These are phyloP conservation scores for Gossypium turneri DNA, from an alignment of 345 rosid species.

Conservation along the genomic window DNA sequence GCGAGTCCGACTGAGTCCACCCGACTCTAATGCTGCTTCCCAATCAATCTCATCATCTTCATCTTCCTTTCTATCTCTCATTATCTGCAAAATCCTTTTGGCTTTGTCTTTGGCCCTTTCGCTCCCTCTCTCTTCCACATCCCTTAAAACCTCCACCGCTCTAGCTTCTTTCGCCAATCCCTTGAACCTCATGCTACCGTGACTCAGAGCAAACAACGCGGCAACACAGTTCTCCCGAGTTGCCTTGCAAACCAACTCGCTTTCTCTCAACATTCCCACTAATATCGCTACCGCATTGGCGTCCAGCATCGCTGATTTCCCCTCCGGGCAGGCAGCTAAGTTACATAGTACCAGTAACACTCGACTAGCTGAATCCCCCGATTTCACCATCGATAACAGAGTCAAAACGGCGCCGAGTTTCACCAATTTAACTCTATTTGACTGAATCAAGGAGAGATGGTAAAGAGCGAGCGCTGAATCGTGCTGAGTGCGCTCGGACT, in stretches of 20 bases:
- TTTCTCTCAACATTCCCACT: background rate
- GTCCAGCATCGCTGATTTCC: background rate
- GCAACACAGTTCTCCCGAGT: constrained; percentile 7
- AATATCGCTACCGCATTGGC: constrained; percentile 7
- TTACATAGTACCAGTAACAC: background rate
- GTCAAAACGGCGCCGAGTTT: background rate
- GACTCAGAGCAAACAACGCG: background rate
- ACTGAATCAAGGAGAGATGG: background rate
- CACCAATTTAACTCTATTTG: background rate
- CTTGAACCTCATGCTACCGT: constrained; percentile 5
- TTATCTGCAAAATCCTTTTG: background rate
- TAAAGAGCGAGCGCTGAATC: background rate
- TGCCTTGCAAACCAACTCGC: background rate
- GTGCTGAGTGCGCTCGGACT: background rate
- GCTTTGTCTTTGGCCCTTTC: constrained; percentile 2
- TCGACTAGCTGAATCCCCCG: background rate
- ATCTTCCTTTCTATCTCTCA: background rate
- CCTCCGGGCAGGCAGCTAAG: background rate
- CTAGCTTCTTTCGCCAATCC: constrained; percentile 2
- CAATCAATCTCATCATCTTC: background rate
- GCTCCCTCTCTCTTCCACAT: background rate
- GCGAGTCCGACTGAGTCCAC: background rate
- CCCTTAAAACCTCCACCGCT: constrained; percentile 3
- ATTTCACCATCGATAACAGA: background rate
- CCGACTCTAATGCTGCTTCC: background rate